Percentiles rank a stretch among this genome's conserved stretches.
phyloP scores from a whole-genome alignment of 2,329 filamentous ascomycete species.

The Periconia digitata region DNA sequence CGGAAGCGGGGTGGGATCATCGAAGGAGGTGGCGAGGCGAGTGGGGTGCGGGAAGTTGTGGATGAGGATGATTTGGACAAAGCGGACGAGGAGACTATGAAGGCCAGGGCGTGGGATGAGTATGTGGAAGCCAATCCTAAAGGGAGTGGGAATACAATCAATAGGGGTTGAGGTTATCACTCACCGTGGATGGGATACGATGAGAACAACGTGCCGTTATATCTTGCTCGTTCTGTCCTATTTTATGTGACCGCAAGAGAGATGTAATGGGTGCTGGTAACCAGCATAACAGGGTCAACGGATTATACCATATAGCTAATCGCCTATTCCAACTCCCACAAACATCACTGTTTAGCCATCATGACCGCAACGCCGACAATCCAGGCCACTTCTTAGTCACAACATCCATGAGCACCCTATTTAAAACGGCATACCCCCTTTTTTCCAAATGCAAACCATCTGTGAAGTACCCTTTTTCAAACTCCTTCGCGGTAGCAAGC shows the following conservation, averaged over 20 bases:
- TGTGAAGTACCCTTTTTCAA: conserved; percentile 40
- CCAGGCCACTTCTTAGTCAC: conserved; percentile 34
- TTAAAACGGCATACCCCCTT: conserved; percentile 32
- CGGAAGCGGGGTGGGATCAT: conserved; percentile 81
- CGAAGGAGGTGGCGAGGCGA: conserved; percentile 82
- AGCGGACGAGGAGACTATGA: conserved; percentile 86
- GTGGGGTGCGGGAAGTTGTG: conserved; percentile 66
- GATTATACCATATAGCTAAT: too few species aligned
- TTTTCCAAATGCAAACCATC: conserved; percentile 43
- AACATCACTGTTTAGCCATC: too few species aligned
- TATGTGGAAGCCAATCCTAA: conserved; percentile 87
- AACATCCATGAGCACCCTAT: conserved; percentile 20
- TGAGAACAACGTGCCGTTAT: background rate
- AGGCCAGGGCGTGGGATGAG: conserved; percentile 94
- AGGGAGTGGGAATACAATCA: conserved; percentile 80
- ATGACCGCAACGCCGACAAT: conserved; percentile 28
- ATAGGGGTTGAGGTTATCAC: conserved; percentile 67
- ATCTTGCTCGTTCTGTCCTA: background rate
- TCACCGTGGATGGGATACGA: background rate
- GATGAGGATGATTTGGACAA: conserved; percentile 92
- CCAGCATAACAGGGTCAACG: too few species aligned
- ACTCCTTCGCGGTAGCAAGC: conserved; percentile 29
- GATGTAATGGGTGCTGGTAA: too few species aligned
- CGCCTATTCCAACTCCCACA: too few species aligned
- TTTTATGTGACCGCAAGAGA: too few species aligned